Evolutionary conservation across 495 filamentous ascomycete genomes (phyloP).

Genomic region (Viridothelium virens): DNA sequence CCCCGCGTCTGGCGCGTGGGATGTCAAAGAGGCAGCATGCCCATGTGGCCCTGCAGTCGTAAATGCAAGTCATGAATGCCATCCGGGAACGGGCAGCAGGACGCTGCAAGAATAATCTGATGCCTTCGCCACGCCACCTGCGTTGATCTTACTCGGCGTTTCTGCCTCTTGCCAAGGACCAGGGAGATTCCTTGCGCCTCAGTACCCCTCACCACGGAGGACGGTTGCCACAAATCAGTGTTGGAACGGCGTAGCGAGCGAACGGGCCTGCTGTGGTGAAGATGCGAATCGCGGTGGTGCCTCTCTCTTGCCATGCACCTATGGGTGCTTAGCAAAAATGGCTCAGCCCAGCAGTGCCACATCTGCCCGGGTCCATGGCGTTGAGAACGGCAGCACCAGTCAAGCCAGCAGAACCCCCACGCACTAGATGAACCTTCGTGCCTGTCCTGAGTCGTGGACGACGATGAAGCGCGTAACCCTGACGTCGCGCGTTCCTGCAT

Average conservation of each 20-base stretch:
- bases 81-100: background rate
- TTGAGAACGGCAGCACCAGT: background rate
- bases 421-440: background rate
- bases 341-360: background rate
- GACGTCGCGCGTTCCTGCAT: constrained; percentile 9
- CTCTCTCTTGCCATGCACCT: too few relatives aligned
- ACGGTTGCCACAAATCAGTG: too few relatives aligned
- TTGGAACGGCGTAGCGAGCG: too few relatives aligned
- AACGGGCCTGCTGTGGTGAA: too few relatives aligned
- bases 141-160: too few relatives aligned
- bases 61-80: background rate
- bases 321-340: background rate
- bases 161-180: too few relatives aligned
- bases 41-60: constrained; percentile 6
- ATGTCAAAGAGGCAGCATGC: background rate
- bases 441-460: background rate
- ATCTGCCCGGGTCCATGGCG: background rate
- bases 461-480: background rate
- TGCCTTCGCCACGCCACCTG: background rate
- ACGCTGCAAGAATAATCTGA: background rate
- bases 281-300: too few relatives aligned
- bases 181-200: too few relatives aligned
- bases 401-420: background rate
- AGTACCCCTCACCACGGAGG: too few relatives aligned
- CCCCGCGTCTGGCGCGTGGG: background rate